Evolutionary conservation across 352 stramenopile species (phyloP), one percentile per base, ranked within the genome.

Genomic region (Paralagenidium karlingii): DNA sequence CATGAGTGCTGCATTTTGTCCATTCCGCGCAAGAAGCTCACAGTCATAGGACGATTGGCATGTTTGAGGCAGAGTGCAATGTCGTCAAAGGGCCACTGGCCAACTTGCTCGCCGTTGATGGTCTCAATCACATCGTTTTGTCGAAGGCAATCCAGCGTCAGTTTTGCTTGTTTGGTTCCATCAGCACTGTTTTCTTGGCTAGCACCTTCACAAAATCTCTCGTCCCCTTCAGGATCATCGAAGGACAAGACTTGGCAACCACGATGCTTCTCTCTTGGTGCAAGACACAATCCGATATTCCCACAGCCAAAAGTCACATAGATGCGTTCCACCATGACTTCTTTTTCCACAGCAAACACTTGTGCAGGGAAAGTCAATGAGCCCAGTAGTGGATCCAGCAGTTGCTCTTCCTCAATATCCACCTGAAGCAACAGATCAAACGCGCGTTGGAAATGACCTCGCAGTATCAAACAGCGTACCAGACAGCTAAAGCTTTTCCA

Each of bases 371-470:
- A 77, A 26, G 36, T 31, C 9, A 70, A 31, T 4, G 53, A 41
- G 0, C 50, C 48, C 5, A 63, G 22, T 5, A 49, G 51, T 10
- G 55, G 58, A 16, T 68, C 58, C 24, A 74, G 33, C 18, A 56
- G 47, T 40, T 63, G 52, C 47, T 65, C 60, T 15, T 69, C 55
- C 9, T 70, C 51, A 10, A 73, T 30, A 30, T 65, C 39, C 11
- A 77, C 51, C 24, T 68, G 60, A 8, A 53, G 49, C 19, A 77
- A 40, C 32, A 71, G 39, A 16, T 73, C 60, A 18, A 77, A 68
- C 22, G 58, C 64, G 4, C 55, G 53, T 19, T 68, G 58, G 8
- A 77, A 55, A 25, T 69, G 55, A 2, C 64, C 64, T 11, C 69
- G 63, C 5, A 28, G 13, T 6, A 77, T 34, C 34, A 65, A 74